phyloP scores from a whole-genome alignment of 108 stramenopile species.

The Tribonema minus region DNA sequence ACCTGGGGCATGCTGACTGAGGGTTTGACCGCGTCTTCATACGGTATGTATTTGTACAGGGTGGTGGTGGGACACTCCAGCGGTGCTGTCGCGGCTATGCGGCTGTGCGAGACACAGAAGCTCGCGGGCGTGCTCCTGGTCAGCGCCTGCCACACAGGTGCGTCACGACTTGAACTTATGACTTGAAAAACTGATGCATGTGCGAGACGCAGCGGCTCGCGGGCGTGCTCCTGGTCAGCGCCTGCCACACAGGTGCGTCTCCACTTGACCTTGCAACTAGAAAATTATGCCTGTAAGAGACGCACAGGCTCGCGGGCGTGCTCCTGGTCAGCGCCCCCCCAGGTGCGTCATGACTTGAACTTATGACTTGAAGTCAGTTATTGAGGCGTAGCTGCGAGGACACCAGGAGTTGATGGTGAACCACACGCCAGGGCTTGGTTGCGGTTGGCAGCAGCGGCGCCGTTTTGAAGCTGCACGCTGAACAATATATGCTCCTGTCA shows the following conservation, averaged over 20 bases:
- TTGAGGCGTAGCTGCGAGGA: no score
- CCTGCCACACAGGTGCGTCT: neutral
- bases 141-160: neutral
- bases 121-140: neutral
- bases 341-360: neutral
- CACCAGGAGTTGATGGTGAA: no score
- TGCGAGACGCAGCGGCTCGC: neutral
- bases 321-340: neutral
- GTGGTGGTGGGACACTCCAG: slow-evolving; percentile 1
- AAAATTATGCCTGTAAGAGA: no score
- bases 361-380: no score
- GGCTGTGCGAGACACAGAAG: neutral
- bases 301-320: neutral
- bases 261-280: neutral
- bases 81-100: slow-evolving; percentile 2
- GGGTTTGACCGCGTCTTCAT: neutral
- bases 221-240: neutral
- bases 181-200: no score
- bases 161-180: neutral
- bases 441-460: no score
- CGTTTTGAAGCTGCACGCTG: no score
- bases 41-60: neutral
- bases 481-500: no score
- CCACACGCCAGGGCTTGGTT: no score
- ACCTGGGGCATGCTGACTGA: no score